These are phyloP conservation scores for Trichoderma sp. DNA, from an alignment of 2,329 filamentous ascomycete species.

Conservation along the genomic window DNA sequence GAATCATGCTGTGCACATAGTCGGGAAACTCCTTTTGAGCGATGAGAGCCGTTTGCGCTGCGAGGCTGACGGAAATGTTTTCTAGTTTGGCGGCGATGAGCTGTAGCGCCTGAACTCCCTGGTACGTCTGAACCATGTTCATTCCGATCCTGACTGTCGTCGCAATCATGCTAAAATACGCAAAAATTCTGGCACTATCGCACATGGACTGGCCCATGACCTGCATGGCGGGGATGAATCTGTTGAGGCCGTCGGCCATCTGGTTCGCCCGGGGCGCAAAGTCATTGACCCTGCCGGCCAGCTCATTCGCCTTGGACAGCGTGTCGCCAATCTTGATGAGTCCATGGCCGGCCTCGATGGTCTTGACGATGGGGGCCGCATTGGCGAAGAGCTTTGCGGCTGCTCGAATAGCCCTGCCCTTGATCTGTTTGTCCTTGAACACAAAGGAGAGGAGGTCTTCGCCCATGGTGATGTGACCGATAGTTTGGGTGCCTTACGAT, in stretches of 20 bases:
- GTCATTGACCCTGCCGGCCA: conserved; percentile 14
- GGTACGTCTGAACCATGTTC: conserved; percentile 37
- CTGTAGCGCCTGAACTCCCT: conserved; percentile 36
- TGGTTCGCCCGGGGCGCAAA: conserved; percentile 28
- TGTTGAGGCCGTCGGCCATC: conserved; percentile 25
- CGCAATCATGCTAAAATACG: conserved; percentile 34
- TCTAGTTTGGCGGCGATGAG: conserved; percentile 37
- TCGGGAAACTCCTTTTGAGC: conserved; percentile 39
- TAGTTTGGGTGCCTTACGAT: background rate
- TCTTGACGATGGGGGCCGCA: conserved; percentile 23
- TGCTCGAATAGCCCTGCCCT: conserved; percentile 3
- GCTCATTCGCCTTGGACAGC: conserved; percentile 26
- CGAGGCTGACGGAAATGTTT: conserved; percentile 34
- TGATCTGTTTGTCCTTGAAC: conserved; percentile 13
- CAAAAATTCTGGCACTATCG: conserved; percentile 34
- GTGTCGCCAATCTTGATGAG: conserved; percentile 28
- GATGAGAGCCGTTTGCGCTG: conserved; percentile 37
- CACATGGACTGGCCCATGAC: conserved; percentile 36
- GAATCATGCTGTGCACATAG: conserved; percentile 38
- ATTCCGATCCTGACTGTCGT: conserved; percentile 34
- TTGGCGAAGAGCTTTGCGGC: conserved; percentile 12
- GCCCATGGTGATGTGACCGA: conserved; percentile 5
- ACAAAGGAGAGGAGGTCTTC: conserved; percentile 13
- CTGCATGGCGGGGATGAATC: conserved; percentile 35
- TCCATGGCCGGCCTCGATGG: conserved; percentile 29